Evolutionary conservation across 805 yeast species (phyloP), one percentile per base, ranked within the genome.

Genomic region (Cyberlindnera euphorbiae): DNA sequence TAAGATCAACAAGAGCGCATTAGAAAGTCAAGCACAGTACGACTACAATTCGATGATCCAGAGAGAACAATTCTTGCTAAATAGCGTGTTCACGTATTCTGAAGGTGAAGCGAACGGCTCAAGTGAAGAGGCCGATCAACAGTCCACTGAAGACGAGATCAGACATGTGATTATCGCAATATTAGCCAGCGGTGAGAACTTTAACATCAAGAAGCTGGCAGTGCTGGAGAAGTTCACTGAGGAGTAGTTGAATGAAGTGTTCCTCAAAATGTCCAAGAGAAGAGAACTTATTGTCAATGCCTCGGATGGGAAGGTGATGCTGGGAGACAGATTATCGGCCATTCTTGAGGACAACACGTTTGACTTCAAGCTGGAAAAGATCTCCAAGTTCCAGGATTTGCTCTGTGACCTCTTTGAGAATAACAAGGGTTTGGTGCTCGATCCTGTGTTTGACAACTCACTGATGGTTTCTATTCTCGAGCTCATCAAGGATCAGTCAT

Each of bases 41-140:
- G 77, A 69, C 28, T 73, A 70, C 33, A 67, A 73, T 19, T 80
- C 95, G 1, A 77, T 84, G 81, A 63, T 81, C 36, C 87, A 81
- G 48, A 73, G 82, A 36, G 89, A 84, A 47, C 71, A 71, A 9
- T 60, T 67, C 18, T 57, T 79, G 32, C 58, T 75, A 0, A 64
- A 63, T 25, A 59, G 64, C 2, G 59, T 71, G 0, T 81, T 75
- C 50, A 60, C 69, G 17, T 61, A 53, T 32, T 19, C 22, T 9
- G 45, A 39, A 11, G 34, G 33, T 22, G 44, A 38, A 8, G 39
- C 26, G 10, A 24, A 29, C 6, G 33, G 18, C 3, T 32, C 15
- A 14, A 11, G 8, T 8, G 11, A 11, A 7, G 25, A 14, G 4
- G 15, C 29, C 4, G 27, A 30, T 6, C 38, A 32, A 8, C 10